Percentiles rank a stretch among this genome's conserved stretches.
These are phyloP conservation scores for Acrodontium crateriforme DNA, from an alignment of 2,329 filamentous ascomycete genomes.

Conservation along the genomic window DNA sequence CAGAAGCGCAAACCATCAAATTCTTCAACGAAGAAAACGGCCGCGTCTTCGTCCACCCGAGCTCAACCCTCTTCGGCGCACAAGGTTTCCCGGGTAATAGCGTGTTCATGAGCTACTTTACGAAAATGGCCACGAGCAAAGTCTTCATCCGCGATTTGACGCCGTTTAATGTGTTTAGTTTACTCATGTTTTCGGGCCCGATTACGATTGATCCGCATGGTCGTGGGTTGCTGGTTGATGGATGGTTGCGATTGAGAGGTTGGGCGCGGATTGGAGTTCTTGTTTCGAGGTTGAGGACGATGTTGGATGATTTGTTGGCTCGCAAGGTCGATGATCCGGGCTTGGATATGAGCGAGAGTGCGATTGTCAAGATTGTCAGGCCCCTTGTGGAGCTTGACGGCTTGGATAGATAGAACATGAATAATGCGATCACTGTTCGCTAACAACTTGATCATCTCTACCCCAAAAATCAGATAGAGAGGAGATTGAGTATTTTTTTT, in stretches of 20 bases:
- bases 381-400: constrained; percentile 83
- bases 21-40: constrained; percentile 77
- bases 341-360: constrained; percentile 29
- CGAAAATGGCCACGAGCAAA: constrained; percentile 81
- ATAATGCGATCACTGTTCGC: no score
- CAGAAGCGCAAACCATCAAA: constrained; percentile 80
- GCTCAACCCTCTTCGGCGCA: constrained; percentile 70
- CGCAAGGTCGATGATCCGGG: constrained; percentile 65
- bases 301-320: constrained; percentile 76
- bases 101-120: constrained; percentile 78
- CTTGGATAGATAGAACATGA: constrained; percentile 23
- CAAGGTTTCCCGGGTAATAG: constrained; percentile 64
- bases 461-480: no score
- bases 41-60: constrained; percentile 85
- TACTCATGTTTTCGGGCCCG: constrained; percentile 75
- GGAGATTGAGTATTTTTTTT: no score
- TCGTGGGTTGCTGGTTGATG: constrained; percentile 76
- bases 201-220: constrained; percentile 80
- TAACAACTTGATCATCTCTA: no score
- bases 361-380: constrained; percentile 64
- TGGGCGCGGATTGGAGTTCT: constrained; percentile 93
- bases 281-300: constrained; percentile 64
- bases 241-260: constrained; percentile 72
- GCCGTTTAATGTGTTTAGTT: constrained; percentile 78
- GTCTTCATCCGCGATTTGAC: constrained; percentile 85